Base-by-base conservation (phyloP, 164 flowering plant species). In the Nymphaea colorata region DNA sequence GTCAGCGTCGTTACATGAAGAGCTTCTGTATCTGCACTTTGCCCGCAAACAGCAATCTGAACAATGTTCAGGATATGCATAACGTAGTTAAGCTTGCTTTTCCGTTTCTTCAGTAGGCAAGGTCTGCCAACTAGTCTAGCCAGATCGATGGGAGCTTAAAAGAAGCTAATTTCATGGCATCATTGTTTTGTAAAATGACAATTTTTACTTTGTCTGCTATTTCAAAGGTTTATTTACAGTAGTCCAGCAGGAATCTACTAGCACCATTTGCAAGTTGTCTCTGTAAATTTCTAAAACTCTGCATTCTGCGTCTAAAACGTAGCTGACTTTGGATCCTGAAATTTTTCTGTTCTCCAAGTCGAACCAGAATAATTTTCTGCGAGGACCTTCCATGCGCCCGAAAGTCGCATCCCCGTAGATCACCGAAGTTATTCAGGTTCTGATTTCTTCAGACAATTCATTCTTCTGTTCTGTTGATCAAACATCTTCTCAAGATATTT, bases 401-500 rank as follows among this genome's bases (percentile, higher is more conserved):
- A 51, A 51, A 51, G 14, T 51, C 14, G 57, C 5, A 15, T 51
- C 14, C 57, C 14, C 14, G 12, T 51, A 5, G 8, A 51, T 51
- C 57, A 51, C 14, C 15, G 14, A 51, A 51, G 57, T 8, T 51
- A 3, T 51, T 51, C 57, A 3, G 14, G 14, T 51, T 51, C 57
- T 51, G 57, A 8, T 51, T 51, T 25, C 12, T 51, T 51, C 57
- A 8, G 57, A 15, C 12, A 51, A 51, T 3, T 8, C 12, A 51
- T 51, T 5, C 59, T 65, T 66, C 36, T 66, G n/a, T 12, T 2
- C 36, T 55, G 68, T 59, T 66, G 42, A 51, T 66, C 62, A 14
- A 66, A 51, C 61, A 66, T 66, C 42, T 41, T 17, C 61, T 66
- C 60, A 16, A 66, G 61, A 41, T 14, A 25, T 59, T 66, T 66